phyloP scores from a whole-genome alignment of 345 rosid genomes.

The Microcos paniculata region DNA sequence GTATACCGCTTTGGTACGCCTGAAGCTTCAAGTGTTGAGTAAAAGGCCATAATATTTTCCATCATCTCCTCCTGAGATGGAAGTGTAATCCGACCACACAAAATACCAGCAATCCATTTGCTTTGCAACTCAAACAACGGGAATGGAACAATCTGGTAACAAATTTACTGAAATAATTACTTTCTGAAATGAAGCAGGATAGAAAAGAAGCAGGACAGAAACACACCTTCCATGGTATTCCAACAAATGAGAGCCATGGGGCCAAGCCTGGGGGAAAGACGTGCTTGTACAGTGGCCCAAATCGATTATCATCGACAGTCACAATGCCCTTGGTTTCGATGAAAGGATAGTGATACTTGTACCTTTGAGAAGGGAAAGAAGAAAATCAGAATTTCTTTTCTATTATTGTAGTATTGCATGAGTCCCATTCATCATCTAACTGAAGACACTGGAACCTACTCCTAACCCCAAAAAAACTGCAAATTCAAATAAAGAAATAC shows the following conservation, averaged over 20 bases:
- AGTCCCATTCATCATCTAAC: not conserved
- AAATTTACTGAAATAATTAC: not conserved
- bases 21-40: slow-evolving; percentile 48
- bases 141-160: slow-evolving; percentile 57
- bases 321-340: slow-evolving; percentile 66
- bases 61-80: slow-evolving; percentile 67
- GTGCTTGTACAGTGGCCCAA: slow-evolving; percentile 74
- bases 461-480: not conserved
- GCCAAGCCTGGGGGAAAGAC: slow-evolving; percentile 69
- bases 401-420: not conserved
- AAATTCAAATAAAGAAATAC: slow-evolving; percentile 31
- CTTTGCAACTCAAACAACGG: slow-evolving; percentile 67
- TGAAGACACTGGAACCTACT: not conserved
- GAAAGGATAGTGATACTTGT: slow-evolving; percentile 85
- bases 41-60: slow-evolving; percentile 49
- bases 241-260: slow-evolving; percentile 76
- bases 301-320: slow-evolving; percentile 67
- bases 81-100: slow-evolving; percentile 65
- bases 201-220: not conserved
- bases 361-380: slow-evolving; percentile 39
- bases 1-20: slow-evolving; percentile 62
- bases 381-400: not conserved
- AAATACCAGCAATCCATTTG: slow-evolving; percentile 81
- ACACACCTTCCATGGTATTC: slow-evolving; percentile 70
- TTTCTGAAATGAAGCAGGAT: not conserved